A percentile compares a stretch with the other conserved stretches of the same genome.
phyloP scores from a whole-genome alignment of 2,329 filamentous ascomycete species.

The Fusarium buharicum region DNA sequence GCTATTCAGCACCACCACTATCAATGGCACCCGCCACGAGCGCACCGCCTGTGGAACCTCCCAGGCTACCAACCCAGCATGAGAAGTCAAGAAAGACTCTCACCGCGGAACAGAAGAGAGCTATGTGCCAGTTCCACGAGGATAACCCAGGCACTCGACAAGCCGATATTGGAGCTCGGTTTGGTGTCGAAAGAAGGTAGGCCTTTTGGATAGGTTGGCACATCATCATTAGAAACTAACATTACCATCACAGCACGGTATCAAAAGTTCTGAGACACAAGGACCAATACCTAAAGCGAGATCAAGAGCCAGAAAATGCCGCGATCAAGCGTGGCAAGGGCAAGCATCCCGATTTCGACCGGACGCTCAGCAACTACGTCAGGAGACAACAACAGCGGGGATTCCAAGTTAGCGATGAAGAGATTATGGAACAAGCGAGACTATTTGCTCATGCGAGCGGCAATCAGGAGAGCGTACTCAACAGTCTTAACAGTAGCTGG shows the following conservation, averaged over 20 bases:
- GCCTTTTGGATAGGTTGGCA: constrained; percentile 35
- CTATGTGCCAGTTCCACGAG: constrained; percentile 94
- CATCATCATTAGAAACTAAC: constrained; percentile 45
- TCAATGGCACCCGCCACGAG: constrained; percentile 68
- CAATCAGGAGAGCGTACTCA: constrained; percentile 75
- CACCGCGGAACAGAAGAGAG: constrained; percentile 87
- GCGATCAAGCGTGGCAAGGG: constrained; percentile 85
- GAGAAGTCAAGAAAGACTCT: constrained; percentile 84
- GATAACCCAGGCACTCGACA: constrained; percentile 92
- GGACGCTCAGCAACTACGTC: constrained; percentile 87
- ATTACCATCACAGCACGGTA: constrained; percentile 76
- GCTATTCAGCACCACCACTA: constrained; percentile 68
- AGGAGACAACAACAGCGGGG: constrained; percentile 83
- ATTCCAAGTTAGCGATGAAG: constrained; percentile 77
- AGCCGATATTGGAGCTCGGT: constrained; percentile 93
- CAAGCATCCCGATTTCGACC: constrained; percentile 90
- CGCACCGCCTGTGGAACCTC: constrained; percentile 55
- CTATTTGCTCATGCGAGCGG: constrained; percentile 79
- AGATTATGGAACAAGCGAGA: constrained; percentile 84
- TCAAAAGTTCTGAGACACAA: constrained; percentile 96
- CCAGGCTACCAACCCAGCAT: constrained; percentile 52
- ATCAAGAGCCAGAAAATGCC: constrained; percentile 72
- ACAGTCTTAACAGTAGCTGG: constrained; percentile 80
- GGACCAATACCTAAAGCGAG: constrained; percentile 90
- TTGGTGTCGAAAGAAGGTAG: constrained; percentile 98